Evolutionary conservation across 2,329 filamentous ascomycete genomes (phyloP).

Genomic region (Neopestalotiopsis clavispora): DNA sequence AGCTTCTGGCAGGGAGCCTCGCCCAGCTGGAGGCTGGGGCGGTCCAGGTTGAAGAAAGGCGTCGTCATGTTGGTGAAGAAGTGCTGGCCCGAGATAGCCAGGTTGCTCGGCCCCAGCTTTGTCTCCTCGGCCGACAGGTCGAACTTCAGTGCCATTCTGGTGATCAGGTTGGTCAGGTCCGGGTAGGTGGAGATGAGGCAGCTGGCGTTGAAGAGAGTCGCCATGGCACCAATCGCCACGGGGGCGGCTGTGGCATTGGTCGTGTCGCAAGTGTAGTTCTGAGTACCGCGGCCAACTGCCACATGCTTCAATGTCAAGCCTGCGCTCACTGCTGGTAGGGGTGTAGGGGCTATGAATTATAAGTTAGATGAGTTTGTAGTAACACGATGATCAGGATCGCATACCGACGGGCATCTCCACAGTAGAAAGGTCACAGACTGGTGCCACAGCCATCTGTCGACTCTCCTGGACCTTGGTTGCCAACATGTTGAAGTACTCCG

Average conservation of each 20-base stretch:
- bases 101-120: conserved; percentile 60
- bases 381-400: conserved; percentile 26
- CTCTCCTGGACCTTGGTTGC: conserved; percentile 58
- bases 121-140: conserved; percentile 49
- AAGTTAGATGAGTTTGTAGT: conserved; percentile 29
- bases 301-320: conserved; percentile 76
- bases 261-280: conserved; percentile 89
- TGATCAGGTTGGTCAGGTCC: conserved; percentile 67
- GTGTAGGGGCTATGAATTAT: conserved; percentile 50
- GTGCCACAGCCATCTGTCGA: conserved; percentile 44
- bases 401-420: conserved; percentile 56
- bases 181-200: conserved; percentile 77
- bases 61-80: conserved; percentile 76
- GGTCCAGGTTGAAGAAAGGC: conserved; percentile 81
- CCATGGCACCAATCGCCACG: conserved; percentile 72
- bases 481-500: conserved; percentile 65
- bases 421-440: conserved; percentile 59
- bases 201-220: conserved; percentile 85
- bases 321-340: conserved; percentile 63
- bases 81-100: conserved; percentile 76
- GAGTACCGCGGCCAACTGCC: conserved; percentile 83
- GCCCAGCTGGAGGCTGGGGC: conserved; percentile 57
- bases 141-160: conserved; percentile 71
- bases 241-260: conserved; percentile 66
- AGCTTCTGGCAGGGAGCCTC: conserved; percentile 68